phyloP scores from a whole-genome alignment of 805 yeast genomes.

The Myxozyma geophila region DNA sequence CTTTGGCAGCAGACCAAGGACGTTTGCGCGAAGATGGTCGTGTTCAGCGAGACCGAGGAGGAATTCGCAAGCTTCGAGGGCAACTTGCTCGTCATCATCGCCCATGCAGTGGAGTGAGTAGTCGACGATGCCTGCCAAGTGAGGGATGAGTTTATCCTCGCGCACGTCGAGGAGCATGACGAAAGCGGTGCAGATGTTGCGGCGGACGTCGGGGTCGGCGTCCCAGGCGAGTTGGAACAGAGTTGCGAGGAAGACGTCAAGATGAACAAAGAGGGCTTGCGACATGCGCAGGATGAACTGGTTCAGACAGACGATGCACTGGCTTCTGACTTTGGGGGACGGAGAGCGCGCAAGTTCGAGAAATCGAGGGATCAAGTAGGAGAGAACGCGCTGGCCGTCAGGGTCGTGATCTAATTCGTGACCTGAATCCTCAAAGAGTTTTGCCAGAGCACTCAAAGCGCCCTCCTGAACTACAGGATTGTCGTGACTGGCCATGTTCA shows the following conservation, averaged over 20 bases:
- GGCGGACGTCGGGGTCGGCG: constrained; percentile 61
- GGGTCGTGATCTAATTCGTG: constrained; percentile 65
- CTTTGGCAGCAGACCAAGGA: constrained; percentile 60
- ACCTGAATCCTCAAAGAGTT: constrained; percentile 89
- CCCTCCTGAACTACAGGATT: constrained; percentile 65
- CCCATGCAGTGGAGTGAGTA: constrained; percentile 81
- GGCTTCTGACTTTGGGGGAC: constrained; percentile 59
- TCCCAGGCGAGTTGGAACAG: constrained; percentile 74
- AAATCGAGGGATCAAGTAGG: constrained; percentile 67
- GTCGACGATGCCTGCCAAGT: constrained; percentile 81
- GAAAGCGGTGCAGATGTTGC: constrained; percentile 78
- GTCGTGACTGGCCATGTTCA: constrained; percentile 61
- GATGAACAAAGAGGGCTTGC: constrained; percentile 63
- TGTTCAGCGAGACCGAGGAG: constrained; percentile 73
- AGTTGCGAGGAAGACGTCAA: constrained; percentile 68
- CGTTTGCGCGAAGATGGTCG: constrained; percentile 49
- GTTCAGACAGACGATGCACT: constrained; percentile 71
- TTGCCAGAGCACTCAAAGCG: constrained; percentile 77
- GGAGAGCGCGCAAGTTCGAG: constrained; percentile 53
- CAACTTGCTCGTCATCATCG: constrained; percentile 68
- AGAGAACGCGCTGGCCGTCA: constrained; percentile 69
- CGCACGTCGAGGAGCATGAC: constrained; percentile 69
- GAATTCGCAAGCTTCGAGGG: constrained; percentile 93
- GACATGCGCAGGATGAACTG: constrained; percentile 72
- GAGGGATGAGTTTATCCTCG: constrained; percentile 80